Base-by-base conservation (phyloP, 805 yeast species). In the Komagataella kurtzmanii region DNA sequence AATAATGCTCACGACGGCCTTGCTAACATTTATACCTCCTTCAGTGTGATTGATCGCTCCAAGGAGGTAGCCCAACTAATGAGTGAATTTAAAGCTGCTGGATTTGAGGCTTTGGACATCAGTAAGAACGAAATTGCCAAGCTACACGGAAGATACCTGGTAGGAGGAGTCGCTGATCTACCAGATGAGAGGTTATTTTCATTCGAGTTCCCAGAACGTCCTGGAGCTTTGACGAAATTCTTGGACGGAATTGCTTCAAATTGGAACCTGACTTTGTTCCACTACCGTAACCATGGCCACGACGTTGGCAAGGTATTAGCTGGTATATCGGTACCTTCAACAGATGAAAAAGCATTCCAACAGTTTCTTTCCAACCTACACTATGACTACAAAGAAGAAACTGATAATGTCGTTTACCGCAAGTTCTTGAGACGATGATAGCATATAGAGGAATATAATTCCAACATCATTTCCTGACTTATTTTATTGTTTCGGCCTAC, bases 181-280 rank as follows among this genome's bases (percentile, higher is more conserved):
- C 74, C 79, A 24, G 75, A 87, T 57, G 99, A 93, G 67, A 81
- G 83, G 59, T 68, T 93, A 43, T 79, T 81, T 58, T 76, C 85
- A 49, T 93, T 93, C 61, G 97, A 89, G 67, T 95, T 93, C 73
- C 99, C 99, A 12, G 99, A 93, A 63, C 82, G 93, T 61, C 98
- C 99, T 2, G 96, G 97, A 49, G 97, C 99, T 1, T 74, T 93
- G 61, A 79, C 84, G 24, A 84, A 78, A 53, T 93, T 93, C 70
- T 74, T 93, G 61, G 76, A 75, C 24, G 75, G 82, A 17, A 68
- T 93, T 63, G 79, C 83, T 60, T 74, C 76, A 23, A 80, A 81
- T 50, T 93, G 98, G 97, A 93, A 93, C 64, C 80, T 93, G 55
- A 85, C 97, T 1, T 69, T 93, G 60, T 93, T 93, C 82, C 97